Percentiles rank a stretch among this genome's conserved stretches.
Evolutionary conservation across 2,329 filamentous ascomycete genomes (phyloP).

Genomic region (Colletotrichum trifolii): DNA sequence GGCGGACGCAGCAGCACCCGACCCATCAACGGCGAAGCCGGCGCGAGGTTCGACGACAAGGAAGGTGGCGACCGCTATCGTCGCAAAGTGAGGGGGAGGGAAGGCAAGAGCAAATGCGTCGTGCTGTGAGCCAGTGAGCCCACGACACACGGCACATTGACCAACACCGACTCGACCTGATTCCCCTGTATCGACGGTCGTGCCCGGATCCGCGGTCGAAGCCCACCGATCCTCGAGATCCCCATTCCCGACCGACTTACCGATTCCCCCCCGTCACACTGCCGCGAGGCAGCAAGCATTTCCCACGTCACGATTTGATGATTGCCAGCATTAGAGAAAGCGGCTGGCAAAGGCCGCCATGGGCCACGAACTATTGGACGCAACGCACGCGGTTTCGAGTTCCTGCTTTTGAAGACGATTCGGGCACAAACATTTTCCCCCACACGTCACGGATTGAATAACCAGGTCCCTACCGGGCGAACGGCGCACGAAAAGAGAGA

Average conservation of each 20-base stretch:
- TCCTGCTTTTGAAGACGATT: constrained; percentile 36
- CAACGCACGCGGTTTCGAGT: constrained; percentile 36
- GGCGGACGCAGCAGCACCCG: constrained; percentile 34
- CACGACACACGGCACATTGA: constrained; percentile 1
- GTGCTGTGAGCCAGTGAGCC: constrained; percentile 31
- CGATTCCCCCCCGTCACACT: neutral
- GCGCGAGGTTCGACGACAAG: constrained; percentile 34
- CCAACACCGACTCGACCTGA: neutral
- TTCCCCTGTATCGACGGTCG: constrained; percentile 24
- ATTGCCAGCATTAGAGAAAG: constrained; percentile 37
- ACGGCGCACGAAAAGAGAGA: constrained; percentile 39
- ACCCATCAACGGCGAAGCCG: constrained; percentile 33
- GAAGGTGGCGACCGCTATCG: constrained; percentile 36
- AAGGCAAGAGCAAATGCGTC: constrained; percentile 38
- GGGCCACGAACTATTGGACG: constrained; percentile 36
- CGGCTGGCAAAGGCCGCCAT: constrained; percentile 32
- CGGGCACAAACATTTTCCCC: constrained; percentile 25
- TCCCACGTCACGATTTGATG: constrained; percentile 38
- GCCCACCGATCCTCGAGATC: constrained; percentile 21
- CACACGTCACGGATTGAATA: constrained; percentile 34
- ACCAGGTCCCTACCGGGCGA: constrained; percentile 36
- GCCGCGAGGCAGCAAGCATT: constrained; percentile 35
- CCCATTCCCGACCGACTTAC: constrained; percentile 24
- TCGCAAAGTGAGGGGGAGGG: constrained; percentile 31
- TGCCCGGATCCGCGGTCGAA: constrained; percentile 28